A percentile compares a stretch with the other conserved stretches of the same genome.
Conservation (phyloP, 2,329 filamentous ascomycete genomes). For the Fusarium sp. region DNA sequence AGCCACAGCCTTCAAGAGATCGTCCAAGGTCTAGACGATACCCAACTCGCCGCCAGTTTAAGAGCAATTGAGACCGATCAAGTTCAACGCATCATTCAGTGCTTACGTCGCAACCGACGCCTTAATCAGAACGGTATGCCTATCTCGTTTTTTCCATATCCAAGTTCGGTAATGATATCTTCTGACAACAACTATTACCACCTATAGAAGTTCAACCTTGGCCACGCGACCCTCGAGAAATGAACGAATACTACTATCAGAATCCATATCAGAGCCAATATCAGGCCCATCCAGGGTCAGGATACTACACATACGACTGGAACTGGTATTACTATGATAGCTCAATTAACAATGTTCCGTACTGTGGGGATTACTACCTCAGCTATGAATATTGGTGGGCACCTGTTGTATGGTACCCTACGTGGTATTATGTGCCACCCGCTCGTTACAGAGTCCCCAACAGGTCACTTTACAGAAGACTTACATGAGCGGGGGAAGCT, state of each 20-base stretch:
- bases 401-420: neutral
- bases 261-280: neutral
- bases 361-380: neutral
- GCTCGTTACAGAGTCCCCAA: neutral
- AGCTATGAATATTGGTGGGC: neutral
- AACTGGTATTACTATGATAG: neutral
- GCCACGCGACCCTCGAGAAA: neutral
- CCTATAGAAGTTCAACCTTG: neutral
- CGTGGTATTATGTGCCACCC: neutral
- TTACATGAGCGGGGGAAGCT: neutral
- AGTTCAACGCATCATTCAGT: neutral
- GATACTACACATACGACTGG: neutral
- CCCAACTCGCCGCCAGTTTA: neutral
- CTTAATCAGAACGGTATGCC: neutral
- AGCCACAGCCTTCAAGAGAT: neutral
- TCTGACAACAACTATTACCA: neutral
- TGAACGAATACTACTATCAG: neutral
- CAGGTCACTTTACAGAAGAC: neutral
- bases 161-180: neutral
- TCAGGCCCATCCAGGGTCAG: neutral
- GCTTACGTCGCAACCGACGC: neutral
- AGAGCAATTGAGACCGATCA: neutral
- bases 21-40: neutral
- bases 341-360: neutral
- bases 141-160: accelerated